Percentiles rank a stretch among this genome's conserved stretches.
Conservation (phyloP, 345 rosid species). For the Hibiscus tridactylites region DNA sequence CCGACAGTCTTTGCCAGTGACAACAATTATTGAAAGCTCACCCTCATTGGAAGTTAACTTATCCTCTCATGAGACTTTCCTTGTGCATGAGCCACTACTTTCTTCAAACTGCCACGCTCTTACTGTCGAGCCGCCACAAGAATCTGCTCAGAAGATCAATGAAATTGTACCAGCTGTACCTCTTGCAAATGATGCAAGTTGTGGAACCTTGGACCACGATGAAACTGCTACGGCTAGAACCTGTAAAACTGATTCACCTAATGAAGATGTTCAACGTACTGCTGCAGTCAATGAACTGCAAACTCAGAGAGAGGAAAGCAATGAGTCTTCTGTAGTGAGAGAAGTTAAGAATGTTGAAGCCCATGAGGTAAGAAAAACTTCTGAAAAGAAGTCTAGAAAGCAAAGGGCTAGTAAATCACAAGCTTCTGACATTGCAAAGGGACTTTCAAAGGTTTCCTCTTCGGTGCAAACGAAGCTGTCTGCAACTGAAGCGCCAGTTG, state of each 20-base stretch:
- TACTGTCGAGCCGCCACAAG: constrained; percentile 22
- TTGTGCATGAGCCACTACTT: constrained; percentile 19
- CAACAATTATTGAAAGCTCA: constrained; percentile 27
- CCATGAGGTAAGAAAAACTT: constrained; percentile 48
- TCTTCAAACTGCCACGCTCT: constrained; percentile 25
- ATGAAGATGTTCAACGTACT: constrained; percentile 22
- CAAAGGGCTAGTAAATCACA: constrained; percentile 54
- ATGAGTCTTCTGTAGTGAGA: constrained; percentile 18
- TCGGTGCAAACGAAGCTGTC: constrained; percentile 38
- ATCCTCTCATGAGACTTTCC: constrained; percentile 21
- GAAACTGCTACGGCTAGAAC: constrained; percentile 22
- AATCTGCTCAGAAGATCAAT: constrained; percentile 20
- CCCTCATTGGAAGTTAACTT: constrained; percentile 24
- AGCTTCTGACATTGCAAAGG: constrained; percentile 52
- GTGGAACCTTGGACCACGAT: constrained; percentile 11
- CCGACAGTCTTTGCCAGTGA: constrained; percentile 24
- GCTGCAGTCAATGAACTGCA: constrained; percentile 16
- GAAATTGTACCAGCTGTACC: constrained; percentile 16
- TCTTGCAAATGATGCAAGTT: constrained; percentile 12
- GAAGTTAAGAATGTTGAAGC: constrained; percentile 46
- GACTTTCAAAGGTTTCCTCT: constrained; percentile 27
- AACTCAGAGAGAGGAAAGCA: constrained; percentile 28
- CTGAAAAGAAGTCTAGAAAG: constrained; percentile 82
- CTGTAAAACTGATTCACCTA: constrained; percentile 23
- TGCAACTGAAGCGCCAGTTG: constrained; percentile 32